Evolutionary conservation across 2,329 filamentous ascomycete species (phyloP), one percentile per base, ranked within the genome.

Genomic region (Talaromyces sp.): DNA sequence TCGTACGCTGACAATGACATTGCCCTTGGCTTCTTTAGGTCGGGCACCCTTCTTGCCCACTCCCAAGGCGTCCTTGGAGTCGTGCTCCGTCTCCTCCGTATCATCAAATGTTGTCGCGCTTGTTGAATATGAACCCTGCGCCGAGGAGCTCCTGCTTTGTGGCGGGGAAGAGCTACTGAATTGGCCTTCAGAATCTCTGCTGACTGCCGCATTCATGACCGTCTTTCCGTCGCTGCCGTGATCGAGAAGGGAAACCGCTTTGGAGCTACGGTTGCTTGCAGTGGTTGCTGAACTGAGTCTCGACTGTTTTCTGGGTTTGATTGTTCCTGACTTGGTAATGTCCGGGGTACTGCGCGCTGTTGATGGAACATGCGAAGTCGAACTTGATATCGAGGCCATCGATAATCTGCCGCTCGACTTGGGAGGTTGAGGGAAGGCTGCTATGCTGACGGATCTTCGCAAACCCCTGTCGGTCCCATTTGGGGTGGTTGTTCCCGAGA

Each of bases 1-100:
- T 74, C 95, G 87, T 43, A 99, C 93, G 75, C 95, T 98, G 70
- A 99, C 94, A 67, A 98, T 79, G 14, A 99, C 94, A 73, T 99
- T 99, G 60, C 95, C 95, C 77, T 97, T 98, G 63, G 85, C 87
- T 72, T 97, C 93, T 71, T 87, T 88, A 24, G 74, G 70, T 57
- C 75, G 78, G 0, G 72, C 64, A 59, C 64, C 68, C 6, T 74
- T 70, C 58, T 75, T 76, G 62, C 73, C 69, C 52, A 72, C 70
- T 57, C 72, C 71, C 22, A 70, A 66, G 24, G 78, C 78, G 35
- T 94, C 91, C 27, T 85, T 86, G 31, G 84, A 82, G 67, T 64
- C 50, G 19, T 54, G 54, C n/a, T 70, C 68, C 22, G 78, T 79
- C 37, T 95, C 91, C 33, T 85, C 86, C 24, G 84, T 82, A 67